Conservation (phyloP, 257 asterid genomes). For the Ballota nigra region DNA sequence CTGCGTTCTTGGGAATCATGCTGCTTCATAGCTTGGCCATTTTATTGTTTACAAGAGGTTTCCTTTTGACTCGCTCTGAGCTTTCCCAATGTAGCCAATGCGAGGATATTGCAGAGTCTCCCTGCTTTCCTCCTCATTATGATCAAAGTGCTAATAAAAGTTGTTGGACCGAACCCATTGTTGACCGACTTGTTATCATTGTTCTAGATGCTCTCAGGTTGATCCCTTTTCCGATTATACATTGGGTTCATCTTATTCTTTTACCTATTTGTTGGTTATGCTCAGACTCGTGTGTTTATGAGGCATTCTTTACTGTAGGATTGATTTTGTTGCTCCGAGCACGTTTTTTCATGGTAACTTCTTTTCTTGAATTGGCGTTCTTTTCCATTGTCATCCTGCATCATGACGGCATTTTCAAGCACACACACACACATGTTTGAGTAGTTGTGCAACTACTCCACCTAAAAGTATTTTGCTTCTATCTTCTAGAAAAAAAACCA, state of each 20-base stretch:
- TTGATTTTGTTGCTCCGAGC: conserved; percentile 96
- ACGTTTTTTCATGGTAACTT: conserved; percentile 64
- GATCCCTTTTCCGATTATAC: background rate
- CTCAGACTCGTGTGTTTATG: background rate
- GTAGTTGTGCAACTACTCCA: conserved; percentile 1
- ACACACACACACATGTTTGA: background rate
- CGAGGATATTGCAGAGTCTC: conserved; percentile 64
- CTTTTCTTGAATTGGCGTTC: background rate
- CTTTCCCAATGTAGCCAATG: conserved; percentile 75
- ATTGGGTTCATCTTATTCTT: background rate
- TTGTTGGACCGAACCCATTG: conserved; percentile 83
- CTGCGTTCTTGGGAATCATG: conserved; percentile 52
- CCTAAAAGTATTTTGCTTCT: background rate
- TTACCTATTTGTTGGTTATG: conserved; percentile 27
- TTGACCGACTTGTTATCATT: conserved; percentile 76
- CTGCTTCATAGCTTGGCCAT: conserved; percentile 64
- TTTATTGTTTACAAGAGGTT: conserved; percentile 77
- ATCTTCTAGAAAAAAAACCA: conserved; percentile 63
- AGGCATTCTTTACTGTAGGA: conserved; percentile 44
- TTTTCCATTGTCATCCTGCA: conserved; percentile 15
- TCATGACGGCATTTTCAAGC: background rate
- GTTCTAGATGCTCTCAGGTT: conserved; percentile 94
- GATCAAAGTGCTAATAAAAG: conserved; percentile 35
- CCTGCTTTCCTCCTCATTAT: conserved; percentile 49
- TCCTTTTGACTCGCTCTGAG: conserved; percentile 93